Conservation (phyloP, 352 stramenopile species). For the Phytophthora uliginosa region DNA sequence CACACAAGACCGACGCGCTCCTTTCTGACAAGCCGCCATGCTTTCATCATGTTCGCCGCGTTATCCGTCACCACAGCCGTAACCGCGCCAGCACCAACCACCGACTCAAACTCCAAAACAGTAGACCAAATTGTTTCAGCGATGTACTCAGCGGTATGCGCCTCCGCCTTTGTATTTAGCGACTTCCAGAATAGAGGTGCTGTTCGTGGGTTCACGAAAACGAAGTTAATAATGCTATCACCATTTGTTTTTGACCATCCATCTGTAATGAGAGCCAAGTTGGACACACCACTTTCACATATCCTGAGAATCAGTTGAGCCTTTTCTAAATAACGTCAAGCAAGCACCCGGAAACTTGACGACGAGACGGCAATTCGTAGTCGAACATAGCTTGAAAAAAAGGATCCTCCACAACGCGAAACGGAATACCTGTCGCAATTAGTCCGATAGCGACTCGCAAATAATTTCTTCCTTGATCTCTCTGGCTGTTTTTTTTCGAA, state of each 20-base stretch:
- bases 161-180: background rate
- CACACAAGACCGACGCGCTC: constrained; percentile 8
- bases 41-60: constrained; percentile 15
- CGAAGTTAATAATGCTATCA: constrained; percentile 24
- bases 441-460: background rate
- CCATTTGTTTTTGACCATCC: constrained; percentile 12
- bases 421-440: background rate
- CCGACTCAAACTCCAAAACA: constrained; percentile 3
- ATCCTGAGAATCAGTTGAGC: background rate
- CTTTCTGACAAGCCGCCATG: background rate
- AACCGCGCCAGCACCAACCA: background rate
- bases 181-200: constrained; percentile 17
- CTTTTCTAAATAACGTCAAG: constrained; percentile 2
- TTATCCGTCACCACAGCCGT: constrained; percentile 15
- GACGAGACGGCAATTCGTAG: constrained; percentile 9
- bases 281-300: background rate
- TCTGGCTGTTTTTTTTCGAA: no score
- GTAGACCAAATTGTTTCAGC: background rate
- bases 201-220: constrained; percentile 11
- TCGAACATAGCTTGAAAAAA: constrained; percentile 5
- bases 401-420: background rate
- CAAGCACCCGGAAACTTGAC: background rate
- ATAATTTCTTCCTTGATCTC: no score
- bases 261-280: constrained; percentile 13
- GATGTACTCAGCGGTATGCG: constrained; percentile 5